A percentile compares a stretch with the other conserved stretches of the same genome.
Evolutionary conservation across 106 monocot species (phyloP).

Genomic region (Agapanthus africanus): DNA sequence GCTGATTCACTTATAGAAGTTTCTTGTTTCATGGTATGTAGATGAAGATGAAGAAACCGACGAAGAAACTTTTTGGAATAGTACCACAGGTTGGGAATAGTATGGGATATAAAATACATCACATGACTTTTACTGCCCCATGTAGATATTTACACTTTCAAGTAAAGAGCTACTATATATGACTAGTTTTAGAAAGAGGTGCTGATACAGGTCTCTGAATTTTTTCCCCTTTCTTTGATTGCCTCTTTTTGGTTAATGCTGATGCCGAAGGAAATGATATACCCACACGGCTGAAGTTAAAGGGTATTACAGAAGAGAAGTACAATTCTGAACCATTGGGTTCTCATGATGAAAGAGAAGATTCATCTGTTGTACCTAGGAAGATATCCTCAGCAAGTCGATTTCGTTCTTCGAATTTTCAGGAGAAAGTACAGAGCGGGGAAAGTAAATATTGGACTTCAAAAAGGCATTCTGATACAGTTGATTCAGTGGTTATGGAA

Average conservation of each 20-base stretch:
- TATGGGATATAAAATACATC: neutral
- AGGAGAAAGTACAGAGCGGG: constrained; percentile 2
- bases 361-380: neutral
- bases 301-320: neutral
- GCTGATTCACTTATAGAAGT: neutral
- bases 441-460: constrained; percentile 7
- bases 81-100: neutral
- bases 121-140: neutral
- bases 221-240: neutral
- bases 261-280: constrained; percentile 6
- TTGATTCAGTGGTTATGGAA: constrained; percentile 51
- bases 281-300: neutral
- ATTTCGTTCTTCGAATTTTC: neutral
- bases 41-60: neutral
- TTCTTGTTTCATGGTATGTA: neutral
- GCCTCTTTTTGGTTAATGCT: neutral
- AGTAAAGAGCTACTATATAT: neutral
- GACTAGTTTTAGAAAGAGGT: neutral
- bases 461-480: constrained; percentile 19
- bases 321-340: constrained; percentile 1
- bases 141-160: neutral
- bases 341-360: constrained; percentile 12
- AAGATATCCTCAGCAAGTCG: constrained; percentile 1
- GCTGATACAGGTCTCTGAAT: neutral
- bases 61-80: neutral